Percentiles rank a stretch among this genome's conserved stretches.
phyloP scores from a whole-genome alignment of 2,329 filamentous ascomycete genomes.

The Cylindrodendrum hubeiense region DNA sequence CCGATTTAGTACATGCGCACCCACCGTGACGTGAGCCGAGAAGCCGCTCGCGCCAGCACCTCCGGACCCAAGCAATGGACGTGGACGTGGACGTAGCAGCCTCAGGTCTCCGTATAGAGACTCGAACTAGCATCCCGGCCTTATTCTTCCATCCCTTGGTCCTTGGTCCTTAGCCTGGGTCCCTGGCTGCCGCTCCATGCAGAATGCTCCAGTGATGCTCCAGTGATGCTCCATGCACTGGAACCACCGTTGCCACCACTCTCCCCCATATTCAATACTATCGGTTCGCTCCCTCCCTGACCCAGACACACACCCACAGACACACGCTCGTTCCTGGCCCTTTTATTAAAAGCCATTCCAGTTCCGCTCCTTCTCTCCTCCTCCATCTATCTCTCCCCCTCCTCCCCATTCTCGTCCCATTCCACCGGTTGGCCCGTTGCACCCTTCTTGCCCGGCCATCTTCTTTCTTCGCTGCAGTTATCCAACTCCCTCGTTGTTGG shows the following conservation, averaged over 20 bases:
- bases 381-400: slow-evolving; percentile 34
- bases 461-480: slow-evolving; percentile 41
- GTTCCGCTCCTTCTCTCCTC: slow-evolving; percentile 30
- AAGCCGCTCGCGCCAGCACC: neutral
- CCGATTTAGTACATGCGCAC: slow-evolving; percentile 23
- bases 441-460: slow-evolving; percentile 27
- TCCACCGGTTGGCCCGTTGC: slow-evolving; percentile 33
- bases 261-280: neutral
- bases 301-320: slow-evolving; percentile 6
- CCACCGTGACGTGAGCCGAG: slow-evolving; percentile 25
- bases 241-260: slow-evolving; percentile 17
- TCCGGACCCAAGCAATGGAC: slow-evolving; percentile 8
- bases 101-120: slow-evolving; percentile 7
- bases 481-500: slow-evolving; percentile 55
- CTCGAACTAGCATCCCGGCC: slow-evolving; percentile 1
- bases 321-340: neutral
- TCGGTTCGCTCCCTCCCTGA: neutral
- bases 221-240: slow-evolving; percentile 20
- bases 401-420: slow-evolving; percentile 34
- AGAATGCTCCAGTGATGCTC: neutral
- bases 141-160: slow-evolving; percentile 1
- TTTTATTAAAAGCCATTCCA: slow-evolving; percentile 43
- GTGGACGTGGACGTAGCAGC: slow-evolving; percentile 22
- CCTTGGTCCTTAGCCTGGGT: neutral
- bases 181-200: neutral